Base-by-base conservation (phyloP, 2,329 filamentous ascomycete genomes). In the Cladosporium sp. region DNA sequence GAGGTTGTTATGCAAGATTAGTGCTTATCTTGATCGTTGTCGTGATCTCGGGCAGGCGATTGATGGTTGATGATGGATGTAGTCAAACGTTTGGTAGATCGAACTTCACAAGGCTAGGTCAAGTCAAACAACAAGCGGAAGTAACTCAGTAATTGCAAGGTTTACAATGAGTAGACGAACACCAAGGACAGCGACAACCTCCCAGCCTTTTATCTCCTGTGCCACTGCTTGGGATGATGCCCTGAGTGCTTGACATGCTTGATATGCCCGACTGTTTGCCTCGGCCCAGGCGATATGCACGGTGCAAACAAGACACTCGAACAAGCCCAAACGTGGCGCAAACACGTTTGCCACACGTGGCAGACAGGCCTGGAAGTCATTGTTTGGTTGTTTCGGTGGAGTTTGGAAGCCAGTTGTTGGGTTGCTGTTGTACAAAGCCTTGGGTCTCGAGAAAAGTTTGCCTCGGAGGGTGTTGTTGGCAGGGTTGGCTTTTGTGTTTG, bases 231-330 rank as follows among this genome's bases (percentile, higher is more conserved):
- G 14, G 21, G 4, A 31, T 49, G 10, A 35, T 23, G 46, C 18
- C 50, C 23, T 56, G 50, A 7, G 21, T 33, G 28, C 28, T 55
- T 29, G 28, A 55, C 28, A n/a, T 44, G 50, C 61, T 63, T 63
- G 59, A 62, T 62, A 62, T 62, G 59, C 59, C 59, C 44, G 46
- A 62, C 26, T 62, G 61, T 63, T 63, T 63, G 61, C 61, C 61
- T 63, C 61, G 61, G 61, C 50, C 60, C 1, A 44, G 52, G 65
- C 59, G 53, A 53, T 44, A 61, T 64, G 59, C 58, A 64, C 29
- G 46, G 60, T 66, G 59, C 65, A 63, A 66, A 63, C 59, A 63
- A 50, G 52, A 46, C 44, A 46, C 49, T 52, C 35, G 33, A 28
- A 37, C 61, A 52, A 52, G 50, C 61, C 61, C 61, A 56, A 56